Evolutionary conservation across 306 rosid genomes (phyloP).

Genomic region (Prunus fruticosa): DNA sequence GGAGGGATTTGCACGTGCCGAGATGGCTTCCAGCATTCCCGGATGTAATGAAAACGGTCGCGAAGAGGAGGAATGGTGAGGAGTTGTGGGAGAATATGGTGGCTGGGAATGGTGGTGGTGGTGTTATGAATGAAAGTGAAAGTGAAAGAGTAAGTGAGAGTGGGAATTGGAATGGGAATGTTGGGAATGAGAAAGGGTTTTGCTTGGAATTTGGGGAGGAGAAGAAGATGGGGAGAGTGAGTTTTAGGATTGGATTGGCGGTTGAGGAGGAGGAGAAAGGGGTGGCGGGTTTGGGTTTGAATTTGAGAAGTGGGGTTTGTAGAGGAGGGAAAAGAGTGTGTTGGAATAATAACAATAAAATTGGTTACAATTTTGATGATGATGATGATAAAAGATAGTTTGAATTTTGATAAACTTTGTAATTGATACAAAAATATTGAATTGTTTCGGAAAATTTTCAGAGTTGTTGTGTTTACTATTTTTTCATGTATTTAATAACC

Average conservation of each 20-base stretch:
- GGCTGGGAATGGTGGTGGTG: constrained; percentile 22
- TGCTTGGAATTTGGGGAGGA: constrained; percentile 12
- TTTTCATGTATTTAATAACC: too few species aligned
- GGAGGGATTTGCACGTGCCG: constrained; percentile 39
- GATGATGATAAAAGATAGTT: constrained; percentile 13
- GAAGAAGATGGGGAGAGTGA: constrained; percentile 42
- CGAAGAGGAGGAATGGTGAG: constrained; percentile 49
- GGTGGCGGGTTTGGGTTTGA: constrained; percentile 23
- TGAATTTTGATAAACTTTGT: not conserved
- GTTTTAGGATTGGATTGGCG: constrained; percentile 45
- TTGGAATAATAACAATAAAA: constrained; percentile 11
- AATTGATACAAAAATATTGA: not conserved
- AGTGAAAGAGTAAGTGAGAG: not conserved
- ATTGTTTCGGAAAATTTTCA: not conserved
- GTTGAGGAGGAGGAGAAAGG: not conserved
- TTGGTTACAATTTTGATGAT: constrained; percentile 13
- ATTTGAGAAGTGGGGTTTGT: constrained; percentile 33
- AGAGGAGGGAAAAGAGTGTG: constrained; percentile 48
- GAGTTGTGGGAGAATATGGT: constrained; percentile 55
- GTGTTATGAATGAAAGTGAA: constrained; percentile 43
- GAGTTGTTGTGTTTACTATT: too few species aligned
- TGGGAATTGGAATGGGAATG: constrained; percentile 11
- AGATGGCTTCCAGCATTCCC: constrained; percentile 72
- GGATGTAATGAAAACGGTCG: constrained; percentile 6
- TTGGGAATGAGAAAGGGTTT: not conserved